Evolutionary conservation across 78 protist genomes (phyloP).

Genomic region (Isochrysis galbana): DNA sequence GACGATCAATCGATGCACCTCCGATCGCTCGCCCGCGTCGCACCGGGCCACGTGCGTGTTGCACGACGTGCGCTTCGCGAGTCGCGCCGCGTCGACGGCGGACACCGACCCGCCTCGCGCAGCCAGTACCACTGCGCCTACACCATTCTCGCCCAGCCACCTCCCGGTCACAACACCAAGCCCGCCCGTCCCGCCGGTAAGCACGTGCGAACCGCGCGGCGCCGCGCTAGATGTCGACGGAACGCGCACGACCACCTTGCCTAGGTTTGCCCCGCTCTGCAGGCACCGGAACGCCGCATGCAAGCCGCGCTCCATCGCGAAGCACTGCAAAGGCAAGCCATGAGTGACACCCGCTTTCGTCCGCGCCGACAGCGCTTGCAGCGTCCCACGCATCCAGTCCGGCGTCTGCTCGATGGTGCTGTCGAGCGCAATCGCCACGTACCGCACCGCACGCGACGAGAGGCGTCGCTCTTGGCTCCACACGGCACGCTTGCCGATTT

Average conservation of each 20-base stretch:
- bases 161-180: constrained; percentile 16
- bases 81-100: background rate
- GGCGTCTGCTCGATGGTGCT: background rate
- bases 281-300: background rate
- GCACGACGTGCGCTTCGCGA: background rate
- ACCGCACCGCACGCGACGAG: background rate
- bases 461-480: background rate
- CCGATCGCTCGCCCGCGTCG: background rate
- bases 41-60: background rate
- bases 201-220: background rate
- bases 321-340: background rate
- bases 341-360: background rate
- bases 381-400: background rate
- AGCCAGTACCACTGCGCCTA: background rate
- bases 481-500: constrained; percentile 43
- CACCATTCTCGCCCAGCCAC: constrained; percentile 26
- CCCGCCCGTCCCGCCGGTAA: constrained; percentile 38
- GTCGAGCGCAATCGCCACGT: background rate
- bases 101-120: background rate
- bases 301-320: background rate
- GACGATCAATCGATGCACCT: background rate
- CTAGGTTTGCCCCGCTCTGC: background rate
- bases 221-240: background rate
- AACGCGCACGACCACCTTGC: background rate
- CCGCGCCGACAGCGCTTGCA: background rate